Percentiles rank a stretch among this genome's conserved stretches.
These are phyloP conservation scores for Dipodascus geniculatus DNA, from an alignment of 805 yeast species.

Conservation along the genomic window DNA sequence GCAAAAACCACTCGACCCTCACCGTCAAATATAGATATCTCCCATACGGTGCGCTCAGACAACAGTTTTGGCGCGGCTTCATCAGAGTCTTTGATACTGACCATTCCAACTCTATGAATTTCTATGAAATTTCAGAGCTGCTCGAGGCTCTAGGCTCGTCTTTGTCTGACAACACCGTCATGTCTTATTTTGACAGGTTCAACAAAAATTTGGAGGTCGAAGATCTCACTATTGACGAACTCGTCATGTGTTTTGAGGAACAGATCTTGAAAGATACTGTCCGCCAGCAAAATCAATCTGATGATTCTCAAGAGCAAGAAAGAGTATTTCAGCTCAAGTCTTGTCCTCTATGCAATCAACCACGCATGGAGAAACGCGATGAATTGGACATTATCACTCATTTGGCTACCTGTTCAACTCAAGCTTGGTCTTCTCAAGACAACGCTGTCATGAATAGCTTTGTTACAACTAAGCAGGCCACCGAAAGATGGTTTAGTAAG, in stretches of 20 bases:
- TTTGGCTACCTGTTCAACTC: constrained; percentile 73
- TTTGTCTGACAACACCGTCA: constrained; percentile 23
- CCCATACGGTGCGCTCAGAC: constrained; percentile 51
- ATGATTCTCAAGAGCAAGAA: constrained; percentile 13
- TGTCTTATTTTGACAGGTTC: constrained; percentile 21
- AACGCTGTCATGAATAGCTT: constrained; percentile 53
- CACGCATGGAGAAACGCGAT: constrained; percentile 39
- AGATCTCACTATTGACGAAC: constrained; percentile 41
- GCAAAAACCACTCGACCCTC: constrained; percentile 39
- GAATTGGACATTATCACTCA: constrained; percentile 69
- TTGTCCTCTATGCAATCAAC: constrained; percentile 73
- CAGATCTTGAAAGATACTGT: constrained; percentile 19
- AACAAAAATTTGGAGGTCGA: constrained; percentile 24
- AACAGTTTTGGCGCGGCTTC: constrained; percentile 57
- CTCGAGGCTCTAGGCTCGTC: constrained; percentile 54
- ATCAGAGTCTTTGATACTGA: constrained; percentile 41
- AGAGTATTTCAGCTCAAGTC: constrained; percentile 47
- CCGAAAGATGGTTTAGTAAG: constrained; percentile 81
- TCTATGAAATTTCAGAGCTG: constrained; percentile 51
- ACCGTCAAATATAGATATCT: constrained; percentile 52
- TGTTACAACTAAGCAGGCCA: constrained; percentile 71
- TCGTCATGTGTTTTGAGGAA: constrained; percentile 39
- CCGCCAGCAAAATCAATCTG: not conserved
- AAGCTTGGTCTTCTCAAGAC: constrained; percentile 61
- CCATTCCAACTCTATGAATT: constrained; percentile 35